Base-by-base conservation (phyloP, 129 eudicot species). In the Deinandra increscens region DNA sequence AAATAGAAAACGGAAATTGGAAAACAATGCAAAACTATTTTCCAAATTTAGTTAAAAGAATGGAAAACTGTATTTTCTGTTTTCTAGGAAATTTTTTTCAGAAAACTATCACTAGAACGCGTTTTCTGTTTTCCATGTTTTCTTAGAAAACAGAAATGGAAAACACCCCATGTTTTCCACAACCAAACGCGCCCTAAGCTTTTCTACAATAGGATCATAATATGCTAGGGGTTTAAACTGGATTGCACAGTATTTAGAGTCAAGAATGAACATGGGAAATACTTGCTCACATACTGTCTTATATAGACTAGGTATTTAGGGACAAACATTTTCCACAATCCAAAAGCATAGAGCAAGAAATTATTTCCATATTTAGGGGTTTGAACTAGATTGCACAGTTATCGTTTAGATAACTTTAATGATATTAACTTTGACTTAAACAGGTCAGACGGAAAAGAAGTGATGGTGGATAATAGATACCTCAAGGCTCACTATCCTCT, bases 371-470 rank as follows among this genome's bases (percentile, higher is more conserved):
- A 22, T 54, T 54, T 54, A 20, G 61, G 56, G 37, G 61, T 54
- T 51, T 55, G 31, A 26, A 26, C 31, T 48, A 48, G 22, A 13
- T 56, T 26, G n/a, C 39, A 26, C 60, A 9, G 63, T 42, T 65
- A 39, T 22, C n/a, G 4, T n/a, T 45, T 53, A 17, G 14, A 22
- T 20, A 42, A 69, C 15, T 20, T 36, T 72, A 22, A 37, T 51
- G 55, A 51, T 42, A 49, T 26, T 22, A 14, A n/a, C 29, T 9
- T 26, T 17, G 22, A 26, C 3, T 31, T 41, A 29, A 74, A 55
- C 83, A 87, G 97, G 80, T 81, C 92, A 18, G 97, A 91, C 77
- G 95, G 90, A 64, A 85, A 79, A 59, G 90, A 83, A 82, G 83
- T 85, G 55, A 70, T 78, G 76, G 97, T 91, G 66, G 96, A 87